Percentiles rank a stretch among this genome's conserved stretches.
Conservation (phyloP, 1,139 yeast species). For the Hemisphaericaspora xylofermentans region DNA sequence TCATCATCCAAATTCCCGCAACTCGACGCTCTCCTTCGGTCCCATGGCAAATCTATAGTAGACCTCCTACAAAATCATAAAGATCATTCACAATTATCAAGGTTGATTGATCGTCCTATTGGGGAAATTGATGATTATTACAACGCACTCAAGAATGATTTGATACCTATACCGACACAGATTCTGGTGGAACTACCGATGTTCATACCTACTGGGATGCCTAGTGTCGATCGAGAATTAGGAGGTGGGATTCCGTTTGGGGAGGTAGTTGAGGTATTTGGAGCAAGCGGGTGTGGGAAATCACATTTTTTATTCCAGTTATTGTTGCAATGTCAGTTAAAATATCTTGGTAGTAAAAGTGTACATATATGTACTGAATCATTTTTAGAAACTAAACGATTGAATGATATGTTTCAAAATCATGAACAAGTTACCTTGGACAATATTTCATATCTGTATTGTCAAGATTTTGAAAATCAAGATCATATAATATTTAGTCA, state of each 20-base stretch:
- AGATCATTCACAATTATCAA: constrained; percentile 32
- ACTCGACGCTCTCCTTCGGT: constrained; percentile 15
- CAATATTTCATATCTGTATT: constrained; percentile 59
- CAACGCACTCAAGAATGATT: constrained; percentile 8
- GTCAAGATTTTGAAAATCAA: constrained; percentile 68
- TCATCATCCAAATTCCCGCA: constrained; percentile 18
- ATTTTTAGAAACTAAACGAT: constrained; percentile 62
- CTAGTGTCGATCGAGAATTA: constrained; percentile 51
- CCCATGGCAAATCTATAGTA: constrained; percentile 24
- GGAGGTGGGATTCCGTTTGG: constrained; percentile 72
- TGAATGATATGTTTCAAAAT: constrained; percentile 35
- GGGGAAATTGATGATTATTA: constrained; percentile 46
- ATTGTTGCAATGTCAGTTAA: constrained; percentile 55
- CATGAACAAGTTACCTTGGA: constrained; percentile 35
- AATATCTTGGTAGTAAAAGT: constrained; percentile 23
- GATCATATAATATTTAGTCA: constrained; percentile 75
- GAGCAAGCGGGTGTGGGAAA: constrained; percentile 84
- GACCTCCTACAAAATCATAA: constrained; percentile 22
- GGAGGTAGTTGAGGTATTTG: constrained; percentile 74
- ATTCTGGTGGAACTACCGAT: constrained; percentile 5
- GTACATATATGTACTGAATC: constrained; percentile 79
- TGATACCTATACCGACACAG: constrained; percentile 11
- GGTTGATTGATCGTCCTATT: constrained; percentile 45
- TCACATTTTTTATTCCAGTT: constrained; percentile 73
- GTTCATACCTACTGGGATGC: constrained; percentile 59